These are phyloP conservation scores for Erodium texanum DNA, from an alignment of 441 rosid species.

Conservation along the genomic window DNA sequence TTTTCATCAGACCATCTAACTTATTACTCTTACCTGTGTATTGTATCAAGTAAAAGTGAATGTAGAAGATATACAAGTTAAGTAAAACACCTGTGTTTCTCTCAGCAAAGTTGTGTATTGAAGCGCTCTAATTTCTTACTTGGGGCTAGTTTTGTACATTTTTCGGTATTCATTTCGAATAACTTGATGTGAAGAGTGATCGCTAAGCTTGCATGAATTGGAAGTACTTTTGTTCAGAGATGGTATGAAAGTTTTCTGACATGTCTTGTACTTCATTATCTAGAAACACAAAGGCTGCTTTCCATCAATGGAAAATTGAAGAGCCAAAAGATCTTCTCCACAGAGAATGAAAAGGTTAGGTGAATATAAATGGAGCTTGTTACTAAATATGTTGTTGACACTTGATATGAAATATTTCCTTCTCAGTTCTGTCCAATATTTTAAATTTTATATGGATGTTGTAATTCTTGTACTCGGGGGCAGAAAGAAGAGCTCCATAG, in stretches of 20 bases:
- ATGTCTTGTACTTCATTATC: background rate
- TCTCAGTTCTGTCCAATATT: background rate
- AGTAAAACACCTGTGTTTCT: too few relatives aligned
- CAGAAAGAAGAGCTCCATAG: too few relatives aligned
- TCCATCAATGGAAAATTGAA: constrained; percentile 12
- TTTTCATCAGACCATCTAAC: background rate
- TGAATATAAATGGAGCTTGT: background rate
- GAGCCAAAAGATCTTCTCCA: background rate
- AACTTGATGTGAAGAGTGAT: background rate
- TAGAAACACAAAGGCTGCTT: constrained; percentile 17
- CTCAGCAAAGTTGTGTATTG: too few relatives aligned
- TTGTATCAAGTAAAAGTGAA: too few relatives aligned
- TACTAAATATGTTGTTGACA: background rate
- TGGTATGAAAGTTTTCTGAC: background rate
- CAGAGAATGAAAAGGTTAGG: constrained; percentile 17
- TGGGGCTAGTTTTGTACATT: too few relatives aligned
- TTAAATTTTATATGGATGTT: too few relatives aligned
- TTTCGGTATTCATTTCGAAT: too few relatives aligned
- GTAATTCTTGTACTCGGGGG: too few relatives aligned
- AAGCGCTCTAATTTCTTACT: too few relatives aligned
- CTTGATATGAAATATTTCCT: background rate
- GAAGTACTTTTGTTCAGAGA: background rate
- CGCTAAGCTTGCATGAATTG: background rate
- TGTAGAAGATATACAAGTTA: too few relatives aligned
- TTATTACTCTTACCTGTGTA: too few relatives aligned